Base-by-base conservation (phyloP, 2,329 filamentous ascomycete species). In the Fusarium incarnatum region DNA sequence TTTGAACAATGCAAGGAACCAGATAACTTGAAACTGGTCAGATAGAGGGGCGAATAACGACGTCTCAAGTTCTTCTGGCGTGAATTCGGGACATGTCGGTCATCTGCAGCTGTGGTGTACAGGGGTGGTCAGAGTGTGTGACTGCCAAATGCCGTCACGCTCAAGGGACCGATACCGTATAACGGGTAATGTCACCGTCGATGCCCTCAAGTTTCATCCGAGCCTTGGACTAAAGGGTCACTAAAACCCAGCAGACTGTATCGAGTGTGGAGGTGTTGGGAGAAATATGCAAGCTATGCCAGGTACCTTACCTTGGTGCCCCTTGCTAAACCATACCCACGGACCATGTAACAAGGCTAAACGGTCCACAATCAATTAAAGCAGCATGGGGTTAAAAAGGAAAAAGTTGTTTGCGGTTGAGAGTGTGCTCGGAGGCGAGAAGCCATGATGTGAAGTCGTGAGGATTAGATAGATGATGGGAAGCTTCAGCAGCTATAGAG, bases 71-170 rank as follows among this genome's bases (percentile, higher is more conserved):
- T 67, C 34, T 53, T 49, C 48, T 72, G 64, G 63, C 69, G 74
- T 76, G 74, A 76, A 76, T 64, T 71, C 71, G 70, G 73, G 69
- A 65, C 68, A 66, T 73, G 64, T 73, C 66, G 73, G 73, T 60
- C 63, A 60, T 66, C 64, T 64, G 50, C 57, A 64, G 64, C 44
- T 50, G 54, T 55, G 63, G 63, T 52, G 53, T 40, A 65, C 64
- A 69, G 62, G 73, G 73, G 64, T 72, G 15, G 52, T 16, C 20
- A 71, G 30, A 32, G 58, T 68, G 63, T 67, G 64, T 57, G 71
- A 60, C 55, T 64, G 67, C 67, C 55, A 65, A 64, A 70, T 75
- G 70, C 73, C 73, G 71, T 74, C 70, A 74, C 73, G 61, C 34
- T 64, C 64, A 52, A 53, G 67, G 60, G 56, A 62, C 47, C 30